phyloP scores from a whole-genome alignment of 2,329 filamentous ascomycete genomes.

The Aspergillus sp. region DNA sequence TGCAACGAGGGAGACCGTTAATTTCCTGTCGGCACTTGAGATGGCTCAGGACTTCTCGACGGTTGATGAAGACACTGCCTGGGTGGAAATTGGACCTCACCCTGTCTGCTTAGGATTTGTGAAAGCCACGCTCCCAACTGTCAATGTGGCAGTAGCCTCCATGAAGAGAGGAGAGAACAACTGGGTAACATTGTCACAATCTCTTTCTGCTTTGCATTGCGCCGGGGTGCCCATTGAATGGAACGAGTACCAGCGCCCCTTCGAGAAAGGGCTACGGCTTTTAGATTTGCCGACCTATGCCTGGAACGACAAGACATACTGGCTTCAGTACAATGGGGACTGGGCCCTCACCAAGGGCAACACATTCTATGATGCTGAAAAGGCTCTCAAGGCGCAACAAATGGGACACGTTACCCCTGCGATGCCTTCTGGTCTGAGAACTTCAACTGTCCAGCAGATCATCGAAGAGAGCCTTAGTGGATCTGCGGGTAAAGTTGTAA shows the following conservation, averaged over 20 bases:
- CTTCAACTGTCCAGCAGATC: constrained; percentile 25
- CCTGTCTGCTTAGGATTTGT: constrained; percentile 69
- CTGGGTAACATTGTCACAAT: constrained; percentile 64
- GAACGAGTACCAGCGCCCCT: constrained; percentile 67
- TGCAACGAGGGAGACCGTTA: constrained; percentile 67
- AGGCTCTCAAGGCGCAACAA: not conserved
- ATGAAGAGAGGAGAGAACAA: constrained; percentile 62
- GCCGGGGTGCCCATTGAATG: constrained; percentile 67
- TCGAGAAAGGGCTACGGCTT: constrained; percentile 58
- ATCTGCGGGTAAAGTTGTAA: constrained; percentile 30
- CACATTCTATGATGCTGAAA: constrained; percentile 5
- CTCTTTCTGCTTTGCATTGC: constrained; percentile 59
- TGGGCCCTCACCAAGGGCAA: constrained; percentile 71
- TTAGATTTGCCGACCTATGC: constrained; percentile 65
- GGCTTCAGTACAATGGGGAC: constrained; percentile 70
- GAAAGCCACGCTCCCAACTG: constrained; percentile 60
- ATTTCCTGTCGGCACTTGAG: constrained; percentile 65
- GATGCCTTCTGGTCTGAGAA: not conserved
- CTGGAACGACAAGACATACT: constrained; percentile 72
- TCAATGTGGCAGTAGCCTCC: constrained; percentile 58
- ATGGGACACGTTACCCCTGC: not conserved
- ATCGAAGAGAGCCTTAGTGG: constrained; percentile 35
- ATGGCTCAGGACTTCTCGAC: constrained; percentile 52
- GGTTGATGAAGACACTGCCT: constrained; percentile 65
- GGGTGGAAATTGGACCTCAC: constrained; percentile 74